Evolutionary conservation across 441 rosid genomes (phyloP), one percentile per base, ranked within the genome.

Genomic region (Brassica balearica): DNA sequence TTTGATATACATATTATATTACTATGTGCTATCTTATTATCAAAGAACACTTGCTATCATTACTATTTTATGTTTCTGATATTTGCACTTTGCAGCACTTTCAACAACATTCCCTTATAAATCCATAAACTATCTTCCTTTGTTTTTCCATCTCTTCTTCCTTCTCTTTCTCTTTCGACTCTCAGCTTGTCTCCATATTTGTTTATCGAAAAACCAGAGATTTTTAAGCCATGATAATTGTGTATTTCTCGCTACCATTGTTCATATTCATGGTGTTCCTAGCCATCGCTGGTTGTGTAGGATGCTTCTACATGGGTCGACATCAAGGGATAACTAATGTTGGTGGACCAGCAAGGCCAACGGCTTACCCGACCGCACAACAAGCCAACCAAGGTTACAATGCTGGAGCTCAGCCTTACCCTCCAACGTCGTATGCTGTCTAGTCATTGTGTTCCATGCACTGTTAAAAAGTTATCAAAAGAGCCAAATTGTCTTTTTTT

Each of bases 291-390:
- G 73, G 79, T 65, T 80, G 76, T 56, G 64, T 46, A 41, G 82
- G 82, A 48, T 80, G 82, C 68, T 80, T 69, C 78, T 80, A 41
- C 76, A 20, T 65, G 73, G 82, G 82, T 65, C 76, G 32, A 14
- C 2, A 32, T 2, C 76, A 70, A 58, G 82, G 69, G 23, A 80
- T 64, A 46, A 1, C 46, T 19, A 69, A 29, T n/a, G 46, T 1
- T 2, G 32, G 62, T 2, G 74, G 23, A 19, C 53, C 74, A 20
- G 53, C 38, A 38, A 55, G 74, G 82, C 76, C 79, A 20, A 75
- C 76, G 0, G 76, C 79, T 14, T 70, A 70, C 51, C 82, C 75
- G 2, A 14, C 68, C 8, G 1, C 68, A 69, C 63, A 34, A 2
- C 76, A 69, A 58, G 46, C 56, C 17, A 75, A 69, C 1, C 79